Percentiles rank a stretch among this genome's conserved stretches.
Conservation (phyloP, 768 basidiomycete genomes). For the Tulasnella sp. region DNA sequence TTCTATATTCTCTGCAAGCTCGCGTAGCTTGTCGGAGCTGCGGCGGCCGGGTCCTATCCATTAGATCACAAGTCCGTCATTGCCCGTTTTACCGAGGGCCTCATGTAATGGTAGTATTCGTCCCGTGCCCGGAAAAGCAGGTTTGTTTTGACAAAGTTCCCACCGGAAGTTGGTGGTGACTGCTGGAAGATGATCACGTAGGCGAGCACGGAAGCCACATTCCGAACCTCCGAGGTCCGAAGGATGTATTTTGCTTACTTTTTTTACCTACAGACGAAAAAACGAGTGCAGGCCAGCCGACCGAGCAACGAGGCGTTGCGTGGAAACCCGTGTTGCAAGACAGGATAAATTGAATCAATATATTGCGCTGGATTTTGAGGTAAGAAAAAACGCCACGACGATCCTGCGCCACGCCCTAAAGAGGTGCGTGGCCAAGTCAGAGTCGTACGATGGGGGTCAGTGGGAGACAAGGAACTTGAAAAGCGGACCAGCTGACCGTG, state of each 20-base stretch:
- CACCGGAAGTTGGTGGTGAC: neutral
- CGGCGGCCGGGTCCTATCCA: neutral
- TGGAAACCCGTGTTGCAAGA: neutral
- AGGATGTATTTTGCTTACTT: neutral
- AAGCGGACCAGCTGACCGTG: neutral
- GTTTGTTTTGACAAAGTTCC: neutral
- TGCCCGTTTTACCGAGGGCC: neutral
- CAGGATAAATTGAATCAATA: neutral
- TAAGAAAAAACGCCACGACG: neutral
- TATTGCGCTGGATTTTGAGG: neutral
- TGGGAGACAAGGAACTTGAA: neutral
- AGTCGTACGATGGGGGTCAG: neutral
- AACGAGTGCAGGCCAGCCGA: neutral
- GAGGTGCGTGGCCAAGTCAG: neutral
- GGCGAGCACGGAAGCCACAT: neutral
- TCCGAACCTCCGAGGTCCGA: neutral
- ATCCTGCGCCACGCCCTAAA: neutral
- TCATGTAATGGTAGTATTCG: neutral
- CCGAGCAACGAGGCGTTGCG: neutral
- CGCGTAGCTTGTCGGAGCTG: neutral
- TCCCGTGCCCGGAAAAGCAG: neutral
- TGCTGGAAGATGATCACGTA: neutral
- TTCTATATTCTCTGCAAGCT: neutral
- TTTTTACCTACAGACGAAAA: neutral
- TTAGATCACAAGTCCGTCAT: neutral